Percentiles rank a stretch among this genome's conserved stretches.
Evolutionary conservation across 1,284 basidiomycete genomes (phyloP).

Genomic region (Ustanciosporium gigantosporum): DNA sequence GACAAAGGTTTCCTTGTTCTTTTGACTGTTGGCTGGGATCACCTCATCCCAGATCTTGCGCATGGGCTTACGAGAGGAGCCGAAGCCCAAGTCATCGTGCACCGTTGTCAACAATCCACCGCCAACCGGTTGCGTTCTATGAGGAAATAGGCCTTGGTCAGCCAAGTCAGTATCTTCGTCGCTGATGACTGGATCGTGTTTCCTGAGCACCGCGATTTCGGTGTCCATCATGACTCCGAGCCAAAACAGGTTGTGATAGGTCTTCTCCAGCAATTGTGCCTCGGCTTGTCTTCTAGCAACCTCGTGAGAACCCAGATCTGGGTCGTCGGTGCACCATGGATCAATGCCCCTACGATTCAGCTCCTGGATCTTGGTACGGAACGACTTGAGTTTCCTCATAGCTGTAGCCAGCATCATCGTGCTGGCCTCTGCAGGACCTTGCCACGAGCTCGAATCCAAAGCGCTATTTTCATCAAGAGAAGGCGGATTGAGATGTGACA

Average conservation of each 20-base stretch:
- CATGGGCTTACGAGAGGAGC: background rate
- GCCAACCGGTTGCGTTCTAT: background rate
- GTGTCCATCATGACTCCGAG: constrained; percentile 30
- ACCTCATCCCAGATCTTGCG: constrained; percentile 38
- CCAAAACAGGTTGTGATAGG: constrained; percentile 32
- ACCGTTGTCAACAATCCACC: background rate
- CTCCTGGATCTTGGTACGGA: constrained; percentile 27
- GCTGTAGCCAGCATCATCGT: constrained; percentile 38
- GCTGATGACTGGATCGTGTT: constrained; percentile 27
- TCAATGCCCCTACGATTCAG: constrained; percentile 25
- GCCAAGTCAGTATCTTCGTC: constrained; percentile 34
- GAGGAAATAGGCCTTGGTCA: constrained; percentile 11
- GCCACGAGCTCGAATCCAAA: constrained; percentile 24
- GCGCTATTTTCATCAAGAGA: constrained; percentile 36
- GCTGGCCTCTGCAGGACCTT: constrained; percentile 22
- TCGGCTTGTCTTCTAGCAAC: constrained; percentile 8
- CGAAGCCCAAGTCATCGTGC: constrained; percentile 1
- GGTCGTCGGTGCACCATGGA: constrained; percentile 15
- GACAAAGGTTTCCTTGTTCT: constrained; percentile 16
- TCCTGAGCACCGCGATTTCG: constrained; percentile 21
- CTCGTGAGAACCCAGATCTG: constrained; percentile 8
- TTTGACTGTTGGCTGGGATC: constrained; percentile 19
- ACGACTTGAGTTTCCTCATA: constrained; percentile 26
- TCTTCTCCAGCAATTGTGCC: constrained; percentile 21
- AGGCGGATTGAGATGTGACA: constrained; percentile 9